Evolutionary conservation across 768 basidiomycete genomes (phyloP).

Genomic region (Piloderma croceum): DNA sequence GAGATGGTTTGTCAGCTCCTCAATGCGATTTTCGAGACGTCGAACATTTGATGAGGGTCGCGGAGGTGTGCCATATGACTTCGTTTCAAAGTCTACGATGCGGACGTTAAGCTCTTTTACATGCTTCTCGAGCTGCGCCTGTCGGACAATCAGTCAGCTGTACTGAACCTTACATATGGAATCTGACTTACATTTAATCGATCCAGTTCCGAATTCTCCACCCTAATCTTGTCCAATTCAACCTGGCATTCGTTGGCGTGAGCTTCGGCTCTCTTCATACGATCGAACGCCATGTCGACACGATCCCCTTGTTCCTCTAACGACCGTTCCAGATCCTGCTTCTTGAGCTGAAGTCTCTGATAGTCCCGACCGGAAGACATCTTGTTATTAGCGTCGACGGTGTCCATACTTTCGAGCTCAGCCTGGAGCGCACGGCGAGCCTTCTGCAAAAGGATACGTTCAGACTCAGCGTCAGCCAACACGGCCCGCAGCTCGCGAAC

Average conservation of each 20-base stretch:
- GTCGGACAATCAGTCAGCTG: slow-evolving; percentile 5
- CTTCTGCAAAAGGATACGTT: slow-evolving; percentile 72
- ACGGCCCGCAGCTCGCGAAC: slow-evolving; percentile 77
- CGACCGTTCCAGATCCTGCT: slow-evolving; percentile 74
- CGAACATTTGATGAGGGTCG: slow-evolving; percentile 50
- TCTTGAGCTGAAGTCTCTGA: slow-evolving; percentile 71
- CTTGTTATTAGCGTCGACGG: slow-evolving; percentile 62
- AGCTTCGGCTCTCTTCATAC: slow-evolving; percentile 76
- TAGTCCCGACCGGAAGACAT: slow-evolving; percentile 68
- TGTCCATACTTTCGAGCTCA: slow-evolving; percentile 70
- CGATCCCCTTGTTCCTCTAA: slow-evolving; percentile 76
- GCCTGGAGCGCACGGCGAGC: slow-evolving; percentile 76
- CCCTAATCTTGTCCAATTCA: slow-evolving; percentile 68
- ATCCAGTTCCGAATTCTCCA: slow-evolving; percentile 81
- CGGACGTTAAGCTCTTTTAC: slow-evolving; percentile 80
- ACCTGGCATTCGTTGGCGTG: slow-evolving; percentile 71
- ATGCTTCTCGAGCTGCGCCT: slow-evolving; percentile 83
- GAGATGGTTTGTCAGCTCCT: slow-evolving; percentile 63
- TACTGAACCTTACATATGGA: not conserved
- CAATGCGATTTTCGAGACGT: slow-evolving; percentile 63
- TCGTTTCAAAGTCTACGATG: slow-evolving; percentile 79
- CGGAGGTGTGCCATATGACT: slow-evolving; percentile 61
- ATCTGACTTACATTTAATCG: slow-evolving; percentile 66
- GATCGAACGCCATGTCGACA: slow-evolving; percentile 62
- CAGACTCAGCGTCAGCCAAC: slow-evolving; percentile 81